These are phyloP conservation scores for Alternaria angustiovoidea DNA, from an alignment of 2,329 filamentous ascomycete genomes.

Conservation along the genomic window DNA sequence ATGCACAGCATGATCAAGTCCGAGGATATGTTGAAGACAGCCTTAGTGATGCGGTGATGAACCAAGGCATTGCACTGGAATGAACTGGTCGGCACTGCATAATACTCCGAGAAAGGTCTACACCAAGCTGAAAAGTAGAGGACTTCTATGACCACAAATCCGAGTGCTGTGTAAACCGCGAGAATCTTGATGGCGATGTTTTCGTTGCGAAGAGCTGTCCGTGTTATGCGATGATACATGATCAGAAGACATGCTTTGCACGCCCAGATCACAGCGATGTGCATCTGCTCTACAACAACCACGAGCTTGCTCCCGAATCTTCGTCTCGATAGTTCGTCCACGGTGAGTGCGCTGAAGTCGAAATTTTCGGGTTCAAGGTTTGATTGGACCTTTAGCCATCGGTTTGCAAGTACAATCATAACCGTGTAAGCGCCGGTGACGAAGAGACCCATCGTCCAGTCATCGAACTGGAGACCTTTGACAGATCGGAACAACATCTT, in stretches of 20 bases:
- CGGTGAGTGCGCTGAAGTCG: slow-evolving; percentile 54
- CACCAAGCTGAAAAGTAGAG: slow-evolving; percentile 64
- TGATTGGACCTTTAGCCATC: slow-evolving; percentile 51
- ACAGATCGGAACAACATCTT: slow-evolving; percentile 57
- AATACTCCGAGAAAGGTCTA: slow-evolving; percentile 61
- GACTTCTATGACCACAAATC: slow-evolving; percentile 60
- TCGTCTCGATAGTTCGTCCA: slow-evolving; percentile 47
- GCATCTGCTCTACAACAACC: slow-evolving; percentile 62
- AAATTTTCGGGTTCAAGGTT: slow-evolving; percentile 57
- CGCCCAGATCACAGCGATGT: slow-evolving; percentile 60
- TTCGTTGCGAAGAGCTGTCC: slow-evolving; percentile 35
- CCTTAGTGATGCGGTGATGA: slow-evolving; percentile 51
- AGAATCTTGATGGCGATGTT: slow-evolving; percentile 55
- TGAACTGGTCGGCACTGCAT: slow-evolving; percentile 56
- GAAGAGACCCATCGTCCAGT: slow-evolving; percentile 64
- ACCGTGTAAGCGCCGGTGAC: slow-evolving; percentile 59
- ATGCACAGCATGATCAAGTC: slow-evolving; percentile 57
- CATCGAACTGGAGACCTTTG: slow-evolving; percentile 62
- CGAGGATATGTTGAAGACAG: slow-evolving; percentile 56
- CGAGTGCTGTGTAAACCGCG: slow-evolving; percentile 55
- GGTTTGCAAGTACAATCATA: slow-evolving; percentile 59
- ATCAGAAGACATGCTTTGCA: slow-evolving; percentile 64
- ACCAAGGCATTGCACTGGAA: slow-evolving; percentile 47
- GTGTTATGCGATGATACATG: slow-evolving; percentile 62
- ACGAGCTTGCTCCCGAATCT: slow-evolving; percentile 57